These are phyloP conservation scores for Exophiala sp. DNA, from an alignment of 2,329 filamentous ascomycete species.

Conservation along the genomic window DNA sequence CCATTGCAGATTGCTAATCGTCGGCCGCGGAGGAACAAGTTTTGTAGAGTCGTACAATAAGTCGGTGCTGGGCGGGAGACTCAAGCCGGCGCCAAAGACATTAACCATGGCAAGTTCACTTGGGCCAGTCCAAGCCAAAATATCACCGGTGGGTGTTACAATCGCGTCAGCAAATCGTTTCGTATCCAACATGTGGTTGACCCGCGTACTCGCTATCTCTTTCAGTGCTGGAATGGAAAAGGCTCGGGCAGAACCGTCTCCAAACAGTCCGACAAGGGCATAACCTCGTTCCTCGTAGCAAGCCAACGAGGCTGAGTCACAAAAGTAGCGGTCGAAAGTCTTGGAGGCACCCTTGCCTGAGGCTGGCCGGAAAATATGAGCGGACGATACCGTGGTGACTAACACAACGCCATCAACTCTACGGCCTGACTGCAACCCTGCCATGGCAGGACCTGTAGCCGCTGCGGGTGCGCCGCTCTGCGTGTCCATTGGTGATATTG, in stretches of 20 bases:
- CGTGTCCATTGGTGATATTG: slow-evolving; percentile 73
- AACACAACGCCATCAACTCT: slow-evolving; percentile 79
- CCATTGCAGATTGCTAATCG: slow-evolving; percentile 95
- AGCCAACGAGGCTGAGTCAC: slow-evolving; percentile 74
- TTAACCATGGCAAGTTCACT: slow-evolving; percentile 81
- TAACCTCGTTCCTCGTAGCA: slow-evolving; percentile 71
- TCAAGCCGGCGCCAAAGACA: slow-evolving; percentile 73
- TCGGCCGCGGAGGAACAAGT: slow-evolving; percentile 73
- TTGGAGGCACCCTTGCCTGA: slow-evolving; percentile 87
- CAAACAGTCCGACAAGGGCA: slow-evolving; percentile 79
- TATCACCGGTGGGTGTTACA: slow-evolving; percentile 73
- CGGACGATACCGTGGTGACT: slow-evolving; percentile 68
- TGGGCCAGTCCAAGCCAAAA: slow-evolving; percentile 84
- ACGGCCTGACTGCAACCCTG: slow-evolving; percentile 68
- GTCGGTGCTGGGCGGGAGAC: slow-evolving; percentile 63
- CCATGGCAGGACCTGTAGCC: slow-evolving; percentile 72
- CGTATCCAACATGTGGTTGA: slow-evolving; percentile 67
- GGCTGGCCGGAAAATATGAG: slow-evolving; percentile 83
- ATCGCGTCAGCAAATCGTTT: slow-evolving; percentile 66
- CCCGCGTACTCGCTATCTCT: slow-evolving; percentile 67
- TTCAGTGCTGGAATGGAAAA: slow-evolving; percentile 85
- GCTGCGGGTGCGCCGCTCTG: slow-evolving; percentile 71
- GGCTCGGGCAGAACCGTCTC: slow-evolving; percentile 73
- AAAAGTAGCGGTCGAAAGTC: slow-evolving; percentile 77
- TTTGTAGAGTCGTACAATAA: slow-evolving; percentile 74